Evolutionary conservation across 345 rosid genomes (phyloP).

Genomic region (Rhodomyrtus tomentosa): DNA sequence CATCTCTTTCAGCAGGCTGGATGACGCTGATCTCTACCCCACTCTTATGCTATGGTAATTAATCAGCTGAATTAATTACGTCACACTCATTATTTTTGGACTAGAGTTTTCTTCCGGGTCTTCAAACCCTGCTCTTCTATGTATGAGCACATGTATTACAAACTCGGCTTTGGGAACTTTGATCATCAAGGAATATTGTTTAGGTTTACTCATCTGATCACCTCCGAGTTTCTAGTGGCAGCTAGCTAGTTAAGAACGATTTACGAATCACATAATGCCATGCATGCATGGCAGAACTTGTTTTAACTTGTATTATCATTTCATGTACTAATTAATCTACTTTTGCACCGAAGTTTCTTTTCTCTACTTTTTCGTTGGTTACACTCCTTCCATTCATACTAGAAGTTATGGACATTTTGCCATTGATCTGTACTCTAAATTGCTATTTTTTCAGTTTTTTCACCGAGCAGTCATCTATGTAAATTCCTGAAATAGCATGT

Average conservation of each 20-base stretch:
- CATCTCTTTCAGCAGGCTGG: constrained; percentile 33
- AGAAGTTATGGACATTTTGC: background rate
- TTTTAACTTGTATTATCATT: background rate
- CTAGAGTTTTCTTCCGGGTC: background rate
- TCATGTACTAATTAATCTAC: background rate
- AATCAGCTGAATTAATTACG: background rate
- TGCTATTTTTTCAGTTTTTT: background rate
- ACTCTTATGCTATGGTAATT: background rate
- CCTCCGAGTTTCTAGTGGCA: background rate
- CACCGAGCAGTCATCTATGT: background rate
- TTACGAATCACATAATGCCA: background rate
- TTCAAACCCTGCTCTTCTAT: background rate
- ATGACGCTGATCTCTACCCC: constrained; percentile 27
- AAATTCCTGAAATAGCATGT: background rate
- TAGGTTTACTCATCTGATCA: background rate
- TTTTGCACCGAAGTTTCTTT: background rate
- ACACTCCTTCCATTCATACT: background rate
- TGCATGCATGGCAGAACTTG: background rate
- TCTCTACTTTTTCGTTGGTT: background rate
- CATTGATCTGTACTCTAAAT: background rate
- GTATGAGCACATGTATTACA: background rate
- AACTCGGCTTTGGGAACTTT: constrained; percentile 6
- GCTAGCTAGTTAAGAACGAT: background rate
- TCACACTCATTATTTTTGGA: background rate
- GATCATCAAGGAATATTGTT: background rate